These are phyloP conservation scores for Cryptococcus wingfieldii DNA, from an alignment of 1,284 basidiomycete species.

Conservation along the genomic window DNA sequence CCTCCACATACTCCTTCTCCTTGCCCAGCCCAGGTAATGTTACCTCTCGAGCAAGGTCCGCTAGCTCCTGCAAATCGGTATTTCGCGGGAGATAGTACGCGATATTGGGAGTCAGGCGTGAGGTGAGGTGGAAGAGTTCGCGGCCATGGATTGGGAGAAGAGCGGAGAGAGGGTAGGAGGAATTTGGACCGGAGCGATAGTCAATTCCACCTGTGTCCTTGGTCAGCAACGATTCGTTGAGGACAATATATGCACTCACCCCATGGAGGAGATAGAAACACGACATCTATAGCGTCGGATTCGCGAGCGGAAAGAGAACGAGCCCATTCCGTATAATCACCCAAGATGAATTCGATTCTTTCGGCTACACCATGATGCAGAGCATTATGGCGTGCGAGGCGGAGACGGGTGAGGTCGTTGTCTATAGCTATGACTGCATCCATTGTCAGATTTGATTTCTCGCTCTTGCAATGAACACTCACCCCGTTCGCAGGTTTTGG, in stretches of 20 bases:
- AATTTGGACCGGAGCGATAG: conserved; percentile 47
- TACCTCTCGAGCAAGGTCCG: conserved; percentile 51
- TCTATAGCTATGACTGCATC: conserved; percentile 86
- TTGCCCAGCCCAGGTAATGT: neutral
- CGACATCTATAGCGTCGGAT: conserved; percentile 64
- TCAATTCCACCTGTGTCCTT: conserved; percentile 32
- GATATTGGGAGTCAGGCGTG: conserved; percentile 66
- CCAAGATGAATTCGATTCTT: conserved; percentile 87
- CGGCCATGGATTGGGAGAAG: conserved; percentile 76
- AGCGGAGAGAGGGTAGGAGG: conserved; percentile 64
- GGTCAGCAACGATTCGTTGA: neutral
- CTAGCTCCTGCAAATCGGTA: conserved; percentile 67
- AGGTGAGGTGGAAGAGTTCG: conserved; percentile 69
- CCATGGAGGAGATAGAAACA: conserved; percentile 92
- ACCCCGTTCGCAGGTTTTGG: conserved; percentile 88
- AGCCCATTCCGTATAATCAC: conserved; percentile 78
- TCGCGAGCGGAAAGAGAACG: conserved; percentile 52
- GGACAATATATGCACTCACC: conserved; percentile 58
- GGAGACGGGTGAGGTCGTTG: conserved; percentile 72
- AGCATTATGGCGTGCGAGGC: conserved; percentile 87
- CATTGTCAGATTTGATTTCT: conserved; percentile 4
- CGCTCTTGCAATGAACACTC: conserved; percentile 49
- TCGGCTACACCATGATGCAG: conserved; percentile 87
- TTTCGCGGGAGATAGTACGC: conserved; percentile 91
- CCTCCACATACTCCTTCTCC: conserved; percentile 40